A percentile compares a stretch with the other conserved stretches of the same genome.
Evolutionary conservation across 2,329 filamentous ascomycete genomes (phyloP).

Genomic region (Curvularia sp.): DNA sequence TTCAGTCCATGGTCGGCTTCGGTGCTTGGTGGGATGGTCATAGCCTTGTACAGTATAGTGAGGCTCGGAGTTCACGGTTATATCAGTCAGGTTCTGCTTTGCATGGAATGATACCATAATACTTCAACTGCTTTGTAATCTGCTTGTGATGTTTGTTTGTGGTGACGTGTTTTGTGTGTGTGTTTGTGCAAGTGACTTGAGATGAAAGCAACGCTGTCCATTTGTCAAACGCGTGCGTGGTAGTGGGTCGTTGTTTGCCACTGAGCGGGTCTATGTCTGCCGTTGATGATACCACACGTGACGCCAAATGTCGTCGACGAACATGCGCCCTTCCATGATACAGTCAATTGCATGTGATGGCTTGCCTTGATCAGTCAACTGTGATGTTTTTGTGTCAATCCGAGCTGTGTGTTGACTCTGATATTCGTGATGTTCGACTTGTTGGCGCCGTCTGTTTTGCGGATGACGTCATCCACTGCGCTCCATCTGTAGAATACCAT

Average conservation of each 20-base stretch:
- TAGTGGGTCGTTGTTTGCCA: not conserved
- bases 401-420: not conserved
- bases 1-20: constrained; percentile 65
- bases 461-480: not conserved
- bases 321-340: too few relatives aligned
- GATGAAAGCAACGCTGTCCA: too few relatives aligned
- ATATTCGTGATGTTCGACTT: too few relatives aligned
- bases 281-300: not conserved
- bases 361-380: not conserved
- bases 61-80: constrained; percentile 47
- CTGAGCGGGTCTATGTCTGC: not conserved
- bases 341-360: not conserved
- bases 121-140: constrained; percentile 7
- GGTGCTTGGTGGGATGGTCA: constrained; percentile 53
- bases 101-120: constrained; percentile 48
- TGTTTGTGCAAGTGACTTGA: too few relatives aligned
- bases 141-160: constrained; percentile 12
- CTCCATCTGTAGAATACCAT: not conserved
- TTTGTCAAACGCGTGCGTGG: too few relatives aligned
- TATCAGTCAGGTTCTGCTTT: constrained; percentile 38
- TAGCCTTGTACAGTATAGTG: constrained; percentile 40
- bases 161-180: not conserved
- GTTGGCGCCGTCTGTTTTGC: not conserved
- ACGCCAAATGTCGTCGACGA: too few relatives aligned
- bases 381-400: not conserved